Conservation (phyloP, 305 asterid species). For the Fraxinus floribunda region DNA sequence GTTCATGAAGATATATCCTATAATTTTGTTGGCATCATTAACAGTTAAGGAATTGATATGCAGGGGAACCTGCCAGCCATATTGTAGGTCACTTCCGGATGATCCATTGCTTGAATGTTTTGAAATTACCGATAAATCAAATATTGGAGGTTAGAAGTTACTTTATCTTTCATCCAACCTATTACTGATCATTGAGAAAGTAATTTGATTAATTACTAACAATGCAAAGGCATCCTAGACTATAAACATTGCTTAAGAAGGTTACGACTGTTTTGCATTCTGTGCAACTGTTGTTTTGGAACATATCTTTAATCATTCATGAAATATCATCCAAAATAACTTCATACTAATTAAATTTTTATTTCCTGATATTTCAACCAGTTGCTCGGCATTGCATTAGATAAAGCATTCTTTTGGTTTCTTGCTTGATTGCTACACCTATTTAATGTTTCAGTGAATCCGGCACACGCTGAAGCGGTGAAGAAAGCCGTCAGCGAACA, state of each 20-base stretch:
- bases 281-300: background rate
- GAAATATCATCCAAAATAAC: background rate
- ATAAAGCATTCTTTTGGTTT: slow-evolving; percentile 13
- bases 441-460: slow-evolving; percentile 46
- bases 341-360: background rate
- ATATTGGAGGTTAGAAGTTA: slow-evolving; percentile 52
- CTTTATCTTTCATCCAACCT: slow-evolving; percentile 8
- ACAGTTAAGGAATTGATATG: slow-evolving; percentile 17
- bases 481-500: slow-evolving; percentile 54
- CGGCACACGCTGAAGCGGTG: slow-evolving; percentile 49
- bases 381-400: slow-evolving; percentile 1
- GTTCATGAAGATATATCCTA: slow-evolving; percentile 3
- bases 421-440: slow-evolving; percentile 21
- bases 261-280: background rate
- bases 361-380: background rate
- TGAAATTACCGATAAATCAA: slow-evolving; percentile 48
- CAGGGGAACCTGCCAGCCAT: slow-evolving; percentile 93
- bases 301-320: background rate
- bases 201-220: background rate
- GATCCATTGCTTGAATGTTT: slow-evolving; percentile 85
- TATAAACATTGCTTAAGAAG: slow-evolving; percentile 11
- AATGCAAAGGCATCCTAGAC: background rate
- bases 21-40: slow-evolving; percentile 9
- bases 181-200: background rate
- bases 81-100: slow-evolving; percentile 75